Base-by-base conservation (phyloP, 2,329 filamentous ascomycete species). In the Nothomitra cinnamomea region DNA sequence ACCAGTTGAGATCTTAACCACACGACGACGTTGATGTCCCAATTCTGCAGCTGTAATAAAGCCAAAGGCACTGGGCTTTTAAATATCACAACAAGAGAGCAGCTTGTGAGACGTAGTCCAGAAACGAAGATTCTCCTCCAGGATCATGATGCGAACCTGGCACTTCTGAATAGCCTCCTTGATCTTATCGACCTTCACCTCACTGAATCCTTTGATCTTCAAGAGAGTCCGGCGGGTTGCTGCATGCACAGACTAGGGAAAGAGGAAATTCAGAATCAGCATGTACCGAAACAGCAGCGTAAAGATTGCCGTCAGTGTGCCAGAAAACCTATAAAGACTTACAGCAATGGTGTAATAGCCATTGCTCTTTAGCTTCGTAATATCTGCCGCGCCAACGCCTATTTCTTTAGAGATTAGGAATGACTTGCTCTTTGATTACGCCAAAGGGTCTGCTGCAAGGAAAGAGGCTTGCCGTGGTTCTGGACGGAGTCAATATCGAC, bases 191-290 rank as follows among this genome's bases (percentile, higher is more conserved):
- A 83, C 80, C 64, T 84, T 84, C 61, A 78, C 71, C 62, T 83
- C 80, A 55, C 79, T 83, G 65, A 83, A 82, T 7, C 80, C 81
- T 61, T 82, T 83, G 64, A 84, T 83, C 63, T 79, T 83, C 53
- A 79, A 66, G 15, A 84, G 69, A 17, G 71, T 77, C 60, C 74
- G 76, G 52, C 77, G 73, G 42, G 78, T 81, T 15, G 77, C 76
- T 15, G 72, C 69, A 58, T 80, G 73, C 36, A 83, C 76, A 45
- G 76, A 75, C 78, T 81, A 58, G 15, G 49, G 22, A 13, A 19
- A 28, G 15, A 32, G 8, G 17, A 13, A 12, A 36, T 12, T n/a
- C 15, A 19, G n/a, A n/a, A 43, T 41, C 6, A 28, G 8, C 24
- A 22, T 15, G 4, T 13, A 32, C 10, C 22, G n/a, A 35, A 25